phyloP scores from a whole-genome alignment of 1,284 basidiomycete genomes.

The Sporisorium scitamineum region DNA sequence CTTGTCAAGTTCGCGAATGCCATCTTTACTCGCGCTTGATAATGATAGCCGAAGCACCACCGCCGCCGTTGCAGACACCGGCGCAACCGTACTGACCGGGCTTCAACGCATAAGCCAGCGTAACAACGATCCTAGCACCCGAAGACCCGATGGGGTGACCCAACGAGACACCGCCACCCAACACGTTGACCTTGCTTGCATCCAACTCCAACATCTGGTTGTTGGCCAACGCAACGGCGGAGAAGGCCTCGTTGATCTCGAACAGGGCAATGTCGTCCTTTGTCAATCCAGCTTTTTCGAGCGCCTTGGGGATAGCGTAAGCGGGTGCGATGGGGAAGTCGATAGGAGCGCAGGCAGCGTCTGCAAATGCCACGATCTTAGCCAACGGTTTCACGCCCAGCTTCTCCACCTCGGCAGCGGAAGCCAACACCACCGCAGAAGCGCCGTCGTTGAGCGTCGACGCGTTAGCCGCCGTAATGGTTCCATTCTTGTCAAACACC shows the following conservation, averaged over 20 bases:
- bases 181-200: constrained; percentile 88
- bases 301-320: constrained; percentile 86
- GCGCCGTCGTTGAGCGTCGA: constrained; percentile 71
- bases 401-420: constrained; percentile 65
- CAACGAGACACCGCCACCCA: constrained; percentile 75
- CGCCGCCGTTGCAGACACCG: constrained; percentile 85
- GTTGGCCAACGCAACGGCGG: constrained; percentile 70
- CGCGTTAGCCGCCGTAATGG: constrained; percentile 72
- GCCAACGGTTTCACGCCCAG: constrained; percentile 70
- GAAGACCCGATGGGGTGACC: constrained; percentile 86
- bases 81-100: constrained; percentile 96
- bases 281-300: constrained; percentile 86
- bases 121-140: constrained; percentile 93
- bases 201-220: constrained; percentile 72
- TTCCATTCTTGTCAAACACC: constrained; percentile 71
- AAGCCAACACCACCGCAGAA: constrained; percentile 70
- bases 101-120: constrained; percentile 90
- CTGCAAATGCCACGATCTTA: constrained; percentile 79
- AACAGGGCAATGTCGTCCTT: constrained; percentile 88
- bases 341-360: constrained; percentile 94
- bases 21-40: constrained; percentile 50
- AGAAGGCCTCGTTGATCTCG: constrained; percentile 85
- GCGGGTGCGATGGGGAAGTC: constrained; percentile 98
- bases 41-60: constrained; percentile 61
- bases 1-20: neutral